Conservation (phyloP, 352 stramenopile genomes). For the Aphanomyces stellatus region DNA sequence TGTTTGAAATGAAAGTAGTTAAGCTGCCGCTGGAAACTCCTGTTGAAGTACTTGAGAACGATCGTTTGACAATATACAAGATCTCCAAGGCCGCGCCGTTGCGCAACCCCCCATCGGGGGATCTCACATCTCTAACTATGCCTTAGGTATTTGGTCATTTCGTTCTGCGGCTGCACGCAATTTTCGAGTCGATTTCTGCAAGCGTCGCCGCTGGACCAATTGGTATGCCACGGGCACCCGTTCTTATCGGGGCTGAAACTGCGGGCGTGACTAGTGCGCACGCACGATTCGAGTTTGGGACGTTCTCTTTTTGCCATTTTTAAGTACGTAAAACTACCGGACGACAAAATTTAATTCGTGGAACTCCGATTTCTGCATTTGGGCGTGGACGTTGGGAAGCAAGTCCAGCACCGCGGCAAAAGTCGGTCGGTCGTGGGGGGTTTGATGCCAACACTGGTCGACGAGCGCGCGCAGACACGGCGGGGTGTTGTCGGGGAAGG, state of each 20-base stretch:
- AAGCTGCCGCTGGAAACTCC: no score
- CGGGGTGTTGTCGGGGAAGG: constrained; percentile 76
- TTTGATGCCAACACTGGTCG: constrained; percentile 78
- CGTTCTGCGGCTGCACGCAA: constrained; percentile 76
- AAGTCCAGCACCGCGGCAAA: constrained; percentile 71
- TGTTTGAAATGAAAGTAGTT: no score
- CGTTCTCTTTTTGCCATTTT: background rate
- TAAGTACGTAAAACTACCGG: background rate
- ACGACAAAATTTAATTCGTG: constrained; percentile 68
- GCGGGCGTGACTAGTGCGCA: background rate
- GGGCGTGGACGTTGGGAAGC: constrained; percentile 64
- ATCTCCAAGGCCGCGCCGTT: no score
- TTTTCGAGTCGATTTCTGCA: constrained; percentile 64
- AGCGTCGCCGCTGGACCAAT: constrained; percentile 45
- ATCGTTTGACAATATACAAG: no score
- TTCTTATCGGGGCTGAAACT: constrained; percentile 52
- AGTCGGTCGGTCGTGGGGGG: constrained; percentile 55
- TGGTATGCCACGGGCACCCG: constrained; percentile 55
- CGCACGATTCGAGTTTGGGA: no score
- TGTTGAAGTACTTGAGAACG: no score
- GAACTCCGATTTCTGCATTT: constrained; percentile 78
- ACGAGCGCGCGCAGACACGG: constrained; percentile 72
- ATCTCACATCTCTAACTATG: no score
- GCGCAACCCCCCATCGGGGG: no score
- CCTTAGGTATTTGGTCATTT: constrained; percentile 54